Evolutionary conservation across 352 stramenopile genomes (phyloP), one percentile per base, ranked within the genome.

Genomic region (Phytophthora sp.): DNA sequence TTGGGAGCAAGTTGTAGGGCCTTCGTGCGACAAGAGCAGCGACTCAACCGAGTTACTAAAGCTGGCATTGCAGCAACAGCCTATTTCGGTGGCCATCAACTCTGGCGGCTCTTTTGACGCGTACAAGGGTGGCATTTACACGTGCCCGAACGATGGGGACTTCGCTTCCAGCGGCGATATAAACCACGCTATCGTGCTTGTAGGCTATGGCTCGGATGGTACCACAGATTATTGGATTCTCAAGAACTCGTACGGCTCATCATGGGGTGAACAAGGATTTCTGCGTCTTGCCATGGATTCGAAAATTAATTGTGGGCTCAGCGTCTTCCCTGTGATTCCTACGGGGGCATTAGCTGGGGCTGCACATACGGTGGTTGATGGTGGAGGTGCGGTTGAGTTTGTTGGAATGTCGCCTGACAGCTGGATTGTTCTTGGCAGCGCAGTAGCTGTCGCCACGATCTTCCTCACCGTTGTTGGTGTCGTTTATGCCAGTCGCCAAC

Each of bases 301-400:
- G 9, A 90, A 90, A 57, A 76, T 93, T 69, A 93, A 94, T 66
- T 93, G 84, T 38, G 86, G 86, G 1, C 58, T 94, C 33, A 93
- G 79, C 57, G 61, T 94, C 21, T 94, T 93, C 46, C 77, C 84
- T 1, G 74, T 94, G 1, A 82, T 91, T 26, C 82, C 85, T 18
- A 72, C 71, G 0, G 86, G 86, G 18, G 86, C 86, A 0, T 63
- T 67, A 45, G 77, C 81, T 16, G 81, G 80, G 0, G 27, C 69
- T 12, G 73, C 66, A 13, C 84, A 78, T 54, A 74, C 80, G 7
- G 41, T 50, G 8, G 74, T 92, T 26, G 76, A 92, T 55, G 76
- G 79, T 21, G 83, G 83, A 12, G 79, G 77, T 20, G 53, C 38
- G 8, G 64, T 78, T 24, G 57, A 71, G 8, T 86, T 86, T 36